Conservation (phyloP, 345 rosid species). For the Eutrema japonicum region DNA sequence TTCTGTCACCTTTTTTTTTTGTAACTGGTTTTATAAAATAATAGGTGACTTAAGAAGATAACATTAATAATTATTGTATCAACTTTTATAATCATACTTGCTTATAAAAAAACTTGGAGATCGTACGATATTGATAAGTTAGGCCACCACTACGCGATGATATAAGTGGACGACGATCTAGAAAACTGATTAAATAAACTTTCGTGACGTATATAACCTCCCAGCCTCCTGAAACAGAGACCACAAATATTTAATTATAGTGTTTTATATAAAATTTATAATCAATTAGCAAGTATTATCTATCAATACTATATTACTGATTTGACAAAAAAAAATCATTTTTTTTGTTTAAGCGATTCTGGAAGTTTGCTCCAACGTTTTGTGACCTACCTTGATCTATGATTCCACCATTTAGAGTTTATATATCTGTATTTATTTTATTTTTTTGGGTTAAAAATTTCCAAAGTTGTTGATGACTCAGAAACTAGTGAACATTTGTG, state of each 20-base stretch:
- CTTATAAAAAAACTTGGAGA: slow-evolving; percentile 23
- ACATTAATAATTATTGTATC: slow-evolving; percentile 1
- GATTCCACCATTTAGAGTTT: slow-evolving; percentile 18
- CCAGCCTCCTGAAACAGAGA: slow-evolving; percentile 15
- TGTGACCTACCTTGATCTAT: slow-evolving; percentile 20
- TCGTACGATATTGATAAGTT: slow-evolving; percentile 39
- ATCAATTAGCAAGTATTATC: slow-evolving; percentile 1
- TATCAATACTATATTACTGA: neutral
- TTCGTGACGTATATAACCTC: slow-evolving; percentile 21
- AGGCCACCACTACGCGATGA: slow-evolving; percentile 43
- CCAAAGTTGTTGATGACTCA: slow-evolving; percentile 39
- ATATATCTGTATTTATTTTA: neutral
- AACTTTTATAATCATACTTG: slow-evolving; percentile 27
- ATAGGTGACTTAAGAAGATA: slow-evolving; percentile 25
- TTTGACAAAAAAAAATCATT: slow-evolving; percentile 4
- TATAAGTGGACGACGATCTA: slow-evolving; percentile 35
- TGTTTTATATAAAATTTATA: neutral
- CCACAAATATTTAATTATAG: slow-evolving; percentile 16
- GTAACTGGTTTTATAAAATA: neutral
- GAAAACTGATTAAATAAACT: neutral
- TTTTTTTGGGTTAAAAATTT: neutral
- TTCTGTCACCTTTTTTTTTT: too few relatives aligned
- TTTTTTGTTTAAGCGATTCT: neutral
- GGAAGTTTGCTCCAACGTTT: slow-evolving; percentile 33
- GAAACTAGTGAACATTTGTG: slow-evolving; percentile 20